Base-by-base conservation (phyloP, 2,329 filamentous ascomycete genomes). In the Thielaviopsis musarum region DNA sequence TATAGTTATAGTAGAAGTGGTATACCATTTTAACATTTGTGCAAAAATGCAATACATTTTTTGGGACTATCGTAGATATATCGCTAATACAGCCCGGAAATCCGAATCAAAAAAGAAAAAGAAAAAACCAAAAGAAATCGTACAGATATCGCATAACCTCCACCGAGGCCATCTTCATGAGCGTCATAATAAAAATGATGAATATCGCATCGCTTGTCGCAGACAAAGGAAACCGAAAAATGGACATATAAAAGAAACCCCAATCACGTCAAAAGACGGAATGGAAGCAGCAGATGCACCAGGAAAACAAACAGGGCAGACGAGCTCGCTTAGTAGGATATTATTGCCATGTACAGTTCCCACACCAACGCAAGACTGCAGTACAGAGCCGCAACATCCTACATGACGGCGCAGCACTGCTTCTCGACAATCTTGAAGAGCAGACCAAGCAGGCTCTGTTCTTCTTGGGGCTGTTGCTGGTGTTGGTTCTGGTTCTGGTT, bases 331-430 rank as follows among this genome's bases (percentile, higher is more conserved):
- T 45, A 45, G 38, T n/a, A 5, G 38, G 38, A 45, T n/a, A 13
- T 45, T n/a, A n/a, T 13, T 45, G 38, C 38, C 38, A n/a, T 45
- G 38, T 45, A 45, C 12, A 45, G 13, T 10, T 45, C 38, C 38
- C 38, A 45, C 38, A 13, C 17, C 12, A 45, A 45, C 6, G 38
- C 38, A 45, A 45, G 13, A 45, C 15, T 6, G 6, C 38, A 45
- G 38, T 45, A 45, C 17, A 45, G 13, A 45, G 38, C 15, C 38
- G 52, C 52, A 62, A 22, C 34, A 30, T 30, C 58, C 73, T 74
- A 91, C 87, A 91, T 91, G 66, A 91, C 80, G 48, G 81, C 73
- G 74, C 87, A 91, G 71, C 86, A 91, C 61, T 73, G 73, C 70
- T 82, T 82, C 69, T 83, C 82, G 69, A 89, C 68, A 72, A 83